Evolutionary conservation across 1,139 yeast genomes (phyloP).

Genomic region (Geotrichum restrictum): DNA sequence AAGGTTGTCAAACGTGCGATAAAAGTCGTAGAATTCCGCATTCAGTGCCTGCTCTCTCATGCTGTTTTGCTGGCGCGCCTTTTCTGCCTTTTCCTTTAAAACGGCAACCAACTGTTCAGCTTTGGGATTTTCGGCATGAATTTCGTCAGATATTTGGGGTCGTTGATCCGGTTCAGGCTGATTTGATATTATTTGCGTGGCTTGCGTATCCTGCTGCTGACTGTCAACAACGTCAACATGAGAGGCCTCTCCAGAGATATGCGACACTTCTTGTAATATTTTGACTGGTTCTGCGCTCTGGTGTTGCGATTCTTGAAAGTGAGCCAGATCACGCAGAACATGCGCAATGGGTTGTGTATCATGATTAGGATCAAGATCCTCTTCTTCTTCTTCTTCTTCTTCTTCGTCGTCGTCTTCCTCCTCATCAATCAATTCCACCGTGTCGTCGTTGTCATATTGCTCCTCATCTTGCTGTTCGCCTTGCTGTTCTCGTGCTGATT

Average conservation of each 20-base stretch:
- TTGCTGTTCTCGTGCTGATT: too few species aligned
- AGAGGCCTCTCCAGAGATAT: neutral
- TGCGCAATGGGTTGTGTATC: too few species aligned
- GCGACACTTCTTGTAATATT: neutral
- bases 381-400: neutral
- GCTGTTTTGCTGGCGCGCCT: neutral
- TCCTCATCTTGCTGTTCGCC: neutral
- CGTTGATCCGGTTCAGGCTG: neutral
- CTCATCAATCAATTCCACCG: neutral
- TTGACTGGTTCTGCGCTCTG: too few species aligned
- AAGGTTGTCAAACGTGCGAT: conserved; percentile 60
- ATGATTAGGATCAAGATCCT: too few species aligned
- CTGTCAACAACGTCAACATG: neutral
- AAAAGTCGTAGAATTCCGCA: conserved; percentile 59
- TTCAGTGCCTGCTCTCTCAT: neutral
- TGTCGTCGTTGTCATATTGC: neutral
- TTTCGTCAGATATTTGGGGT: neutral
- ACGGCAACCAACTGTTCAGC: neutral
- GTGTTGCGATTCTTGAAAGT: too few species aligned
- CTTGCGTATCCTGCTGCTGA: neutral
- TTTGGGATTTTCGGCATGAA: neutral
- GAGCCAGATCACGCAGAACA: too few species aligned
- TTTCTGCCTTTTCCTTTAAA: neutral
- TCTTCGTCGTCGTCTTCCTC: neutral
- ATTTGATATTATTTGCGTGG: neutral